A percentile compares a stretch with the other conserved stretches of the same genome.
Conservation (phyloP, 1,139 yeast species). For the Eremothecium coryli region DNA sequence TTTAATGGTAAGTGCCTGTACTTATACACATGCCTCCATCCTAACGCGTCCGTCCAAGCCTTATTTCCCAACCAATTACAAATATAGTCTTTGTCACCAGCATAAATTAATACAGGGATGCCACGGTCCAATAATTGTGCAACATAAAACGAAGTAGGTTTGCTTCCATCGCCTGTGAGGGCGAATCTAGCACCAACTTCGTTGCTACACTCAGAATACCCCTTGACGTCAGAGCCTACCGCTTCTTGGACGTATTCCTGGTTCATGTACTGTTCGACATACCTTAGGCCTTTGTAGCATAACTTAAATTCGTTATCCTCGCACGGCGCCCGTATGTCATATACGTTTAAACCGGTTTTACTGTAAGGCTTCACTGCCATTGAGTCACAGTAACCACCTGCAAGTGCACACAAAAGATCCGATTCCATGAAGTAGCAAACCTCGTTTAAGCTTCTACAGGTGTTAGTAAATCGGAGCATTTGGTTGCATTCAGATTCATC, state of each 20-base stretch:
- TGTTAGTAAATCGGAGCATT: conserved; percentile 46
- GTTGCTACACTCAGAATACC: conserved; percentile 48
- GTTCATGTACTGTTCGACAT: conserved; percentile 52
- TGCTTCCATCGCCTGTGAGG: conserved; percentile 51
- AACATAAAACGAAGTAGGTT: conserved; percentile 57
- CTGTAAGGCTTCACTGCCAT: conserved; percentile 39
- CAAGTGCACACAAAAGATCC: conserved; percentile 47
- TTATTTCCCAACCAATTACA: conserved; percentile 87
- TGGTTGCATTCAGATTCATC: conserved; percentile 50
- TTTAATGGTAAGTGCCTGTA: conserved; percentile 32
- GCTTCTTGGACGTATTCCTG: conserved; percentile 49
- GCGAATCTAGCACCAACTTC: conserved; percentile 48
- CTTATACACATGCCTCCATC: conserved; percentile 47
- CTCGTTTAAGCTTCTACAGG: conserved; percentile 44
- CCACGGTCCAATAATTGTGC: conserved; percentile 48
- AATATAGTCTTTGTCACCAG: conserved; percentile 83
- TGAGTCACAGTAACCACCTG: conserved; percentile 34
- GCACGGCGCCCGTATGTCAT: conserved; percentile 58
- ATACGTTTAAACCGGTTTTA: conserved; percentile 55
- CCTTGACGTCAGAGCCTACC: conserved; percentile 50
- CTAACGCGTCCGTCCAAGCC: conserved; percentile 64
- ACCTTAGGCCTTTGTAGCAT: conserved; percentile 52
- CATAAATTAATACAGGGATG: conserved; percentile 72
- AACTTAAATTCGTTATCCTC: conserved; percentile 35
- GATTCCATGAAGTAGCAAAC: conserved; percentile 45